Base-by-base conservation (phyloP, 2,329 filamentous ascomycete genomes). In the Shiraia bambusicola region DNA sequence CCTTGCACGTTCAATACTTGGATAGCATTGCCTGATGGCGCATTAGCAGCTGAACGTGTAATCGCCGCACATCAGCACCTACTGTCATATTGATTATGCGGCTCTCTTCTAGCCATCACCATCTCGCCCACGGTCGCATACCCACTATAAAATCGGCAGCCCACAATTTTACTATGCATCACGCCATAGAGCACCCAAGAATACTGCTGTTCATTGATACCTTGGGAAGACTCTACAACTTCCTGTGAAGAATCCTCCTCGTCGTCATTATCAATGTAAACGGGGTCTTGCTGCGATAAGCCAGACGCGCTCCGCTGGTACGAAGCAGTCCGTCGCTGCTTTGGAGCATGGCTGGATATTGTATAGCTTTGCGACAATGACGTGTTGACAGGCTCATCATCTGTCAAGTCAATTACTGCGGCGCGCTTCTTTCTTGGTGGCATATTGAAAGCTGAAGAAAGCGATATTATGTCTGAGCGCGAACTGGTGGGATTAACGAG, bases 1-100 rank as follows among this genome's bases (percentile, higher is more conserved):
- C 81, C 79, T 59, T 86, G 78, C 11, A 91, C 87, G 64, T 93
- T 94, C 56, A 87, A 77, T 1, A 94, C 80, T 4, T 82, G 80
- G 42, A 94, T 88, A 0, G 88, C 88, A 68, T 93, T 93, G 3
- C 34, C 51, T 54, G 15, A 33, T 36, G 17, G 36, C 25, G 12
- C n/a, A 22, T 22, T 22, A 22, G 8, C 19, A 22, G 8, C 8
- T 22, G 19, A 8, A 22, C 4, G 19, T 22, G 4, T 38, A 8
- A 31, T 28, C 36, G 9, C 28, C 14, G 6, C 8, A n/a, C n/a
- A n/a, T 13, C 27, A 8, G 19, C 17, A 50, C 47, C 43, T 41
- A 34, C 54, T 19, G 34, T 67, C 65, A 34, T 62, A 67, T 12
- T 69, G 73, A 57, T 92, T 92, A 1, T 67, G 58, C 2, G 86